These are phyloP conservation scores for Geosmithia flava DNA, from an alignment of 2,329 filamentous ascomycete species.

Conservation along the genomic window DNA sequence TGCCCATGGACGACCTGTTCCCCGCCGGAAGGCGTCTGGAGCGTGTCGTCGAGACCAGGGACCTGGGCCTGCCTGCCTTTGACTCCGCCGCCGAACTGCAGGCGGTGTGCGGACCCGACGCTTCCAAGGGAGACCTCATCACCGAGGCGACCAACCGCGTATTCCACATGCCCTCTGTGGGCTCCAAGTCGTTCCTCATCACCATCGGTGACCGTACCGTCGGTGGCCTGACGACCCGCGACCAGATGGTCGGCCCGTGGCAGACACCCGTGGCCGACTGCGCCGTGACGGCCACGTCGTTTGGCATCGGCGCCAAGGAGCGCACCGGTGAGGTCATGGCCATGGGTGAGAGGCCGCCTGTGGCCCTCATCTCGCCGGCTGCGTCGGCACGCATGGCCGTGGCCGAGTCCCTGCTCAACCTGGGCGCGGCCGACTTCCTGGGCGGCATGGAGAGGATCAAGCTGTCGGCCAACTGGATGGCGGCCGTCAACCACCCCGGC, in stretches of 20 bases:
- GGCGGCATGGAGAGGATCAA: conserved; percentile 69
- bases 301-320: conserved; percentile 51
- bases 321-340: conserved; percentile 92
- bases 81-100: conserved; percentile 55
- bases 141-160: conserved; percentile 66
- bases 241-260: conserved; percentile 96
- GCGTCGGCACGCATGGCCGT: conserved; percentile 96
- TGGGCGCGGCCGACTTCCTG: conserved; percentile 63
- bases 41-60: conserved; percentile 58
- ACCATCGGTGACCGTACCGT: conserved; percentile 92
- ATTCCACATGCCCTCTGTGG: conserved; percentile 74
- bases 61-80: conserved; percentile 56
- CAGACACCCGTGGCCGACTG: conserved; percentile 90
- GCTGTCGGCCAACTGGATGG: conserved; percentile 98
- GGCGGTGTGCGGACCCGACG: conserved; percentile 45
- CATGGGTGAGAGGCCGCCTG: conserved; percentile 82
- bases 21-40: conserved; percentile 78
- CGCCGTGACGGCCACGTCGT: conserved; percentile 77
- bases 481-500: conserved; percentile 82
- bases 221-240: conserved; percentile 74
- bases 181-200: conserved; percentile 95
- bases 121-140: conserved; percentile 38
- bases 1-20: conserved; percentile 81
- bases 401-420: conserved; percentile 83
- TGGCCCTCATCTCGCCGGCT: conserved; percentile 80